Evolutionary conservation across 78 protist species (phyloP).

Genomic region (Ministeria vibrans): DNA sequence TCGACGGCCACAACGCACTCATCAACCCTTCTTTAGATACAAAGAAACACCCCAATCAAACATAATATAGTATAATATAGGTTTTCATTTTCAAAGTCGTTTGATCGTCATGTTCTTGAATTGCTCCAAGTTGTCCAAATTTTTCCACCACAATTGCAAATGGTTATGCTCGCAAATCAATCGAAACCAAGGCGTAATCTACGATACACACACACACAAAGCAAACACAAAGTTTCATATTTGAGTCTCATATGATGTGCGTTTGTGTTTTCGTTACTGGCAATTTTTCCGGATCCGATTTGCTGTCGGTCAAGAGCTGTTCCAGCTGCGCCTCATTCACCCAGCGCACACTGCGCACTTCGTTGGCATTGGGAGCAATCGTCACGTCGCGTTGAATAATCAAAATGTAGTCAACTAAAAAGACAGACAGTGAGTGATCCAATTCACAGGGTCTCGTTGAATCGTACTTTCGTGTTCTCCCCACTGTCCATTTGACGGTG

Average conservation of each 20-base stretch:
- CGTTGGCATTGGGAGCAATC: conserved; percentile 33
- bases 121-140: too few species aligned
- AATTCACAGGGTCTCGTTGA: not conserved
- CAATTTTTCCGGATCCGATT: not conserved
- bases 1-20: too few species aligned
- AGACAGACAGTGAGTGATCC: not conserved
- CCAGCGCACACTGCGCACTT: conserved; percentile 30
- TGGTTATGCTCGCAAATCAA: conserved; percentile 8
- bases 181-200: conserved; percentile 56
- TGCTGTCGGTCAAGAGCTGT: not conserved
- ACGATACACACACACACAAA: not conserved
- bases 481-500: conserved; percentile 41
- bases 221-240: not conserved
- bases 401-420: conserved; percentile 53
- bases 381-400: conserved; percentile 19
- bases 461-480: conserved; percentile 67
- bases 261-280: not conserved
- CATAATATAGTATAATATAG: too few species aligned
- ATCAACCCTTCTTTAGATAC: too few species aligned
- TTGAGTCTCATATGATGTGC: not conserved
- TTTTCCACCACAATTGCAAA: not conserved
- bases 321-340: conserved; percentile 37
- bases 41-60: too few species aligned
- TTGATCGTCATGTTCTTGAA: not conserved
- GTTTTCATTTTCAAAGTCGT: not conserved